Conservation (phyloP, 371 early-diverging fungal species). For the Fennellomyces sp. region DNA sequence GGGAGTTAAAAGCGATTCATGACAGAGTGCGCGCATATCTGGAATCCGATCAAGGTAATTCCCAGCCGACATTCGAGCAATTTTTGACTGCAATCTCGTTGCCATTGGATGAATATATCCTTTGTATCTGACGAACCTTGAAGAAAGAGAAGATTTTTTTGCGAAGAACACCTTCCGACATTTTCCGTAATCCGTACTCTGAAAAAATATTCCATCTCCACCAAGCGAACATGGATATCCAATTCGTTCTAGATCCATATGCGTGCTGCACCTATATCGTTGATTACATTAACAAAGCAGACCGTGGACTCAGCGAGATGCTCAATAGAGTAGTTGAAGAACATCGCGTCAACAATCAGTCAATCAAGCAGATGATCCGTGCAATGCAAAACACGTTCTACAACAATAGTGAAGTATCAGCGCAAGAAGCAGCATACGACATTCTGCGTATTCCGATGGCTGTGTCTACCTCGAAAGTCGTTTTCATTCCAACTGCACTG, state of each 20-base stretch:
- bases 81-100: too few species aligned
- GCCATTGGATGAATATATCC: too few species aligned
- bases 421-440: slow-evolving; percentile 3
- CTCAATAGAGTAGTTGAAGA: not conserved
- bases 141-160: too few species aligned
- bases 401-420: not conserved
- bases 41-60: too few species aligned
- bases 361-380: not conserved
- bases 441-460: not conserved
- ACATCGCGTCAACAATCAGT: not conserved
- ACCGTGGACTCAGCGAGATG: not conserved
- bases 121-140: too few species aligned
- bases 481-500: not conserved
- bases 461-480: not conserved
- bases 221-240: slow-evolving; percentile 3
- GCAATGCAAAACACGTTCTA: not conserved
- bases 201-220: not conserved
- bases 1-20: too few species aligned
- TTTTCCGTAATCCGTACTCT: too few species aligned
- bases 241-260: not conserved
- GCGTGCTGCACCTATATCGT: not conserved
- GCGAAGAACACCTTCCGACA: too few species aligned
- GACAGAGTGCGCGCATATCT: too few species aligned
- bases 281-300: slow-evolving; percentile 2
- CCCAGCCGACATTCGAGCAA: too few species aligned